Evolutionary conservation across 306 rosid genomes (phyloP).

Genomic region (Canavalia ensiformis): DNA sequence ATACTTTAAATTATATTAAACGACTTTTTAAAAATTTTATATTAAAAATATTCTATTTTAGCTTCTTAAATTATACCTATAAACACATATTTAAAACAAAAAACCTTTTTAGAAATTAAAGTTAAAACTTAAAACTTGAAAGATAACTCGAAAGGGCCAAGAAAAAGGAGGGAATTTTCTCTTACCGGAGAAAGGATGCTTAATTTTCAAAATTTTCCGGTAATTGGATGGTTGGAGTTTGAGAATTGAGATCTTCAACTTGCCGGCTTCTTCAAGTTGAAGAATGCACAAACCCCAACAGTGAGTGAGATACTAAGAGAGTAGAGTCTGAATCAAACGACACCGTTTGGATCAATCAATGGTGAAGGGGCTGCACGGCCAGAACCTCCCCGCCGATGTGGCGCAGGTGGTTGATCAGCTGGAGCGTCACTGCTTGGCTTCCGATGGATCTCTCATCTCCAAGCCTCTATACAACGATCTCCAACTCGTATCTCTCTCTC

Average conservation of each 20-base stretch:
- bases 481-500: conserved; percentile 64
- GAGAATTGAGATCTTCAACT: conserved; percentile 10
- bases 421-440: conserved; percentile 93
- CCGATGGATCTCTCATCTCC: conserved; percentile 92
- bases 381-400: conserved; percentile 77
- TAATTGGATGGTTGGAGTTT: not conserved
- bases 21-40: no score
- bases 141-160: not conserved
- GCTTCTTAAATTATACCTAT: no score
- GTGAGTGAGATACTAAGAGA: not conserved
- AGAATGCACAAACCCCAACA: not conserved
- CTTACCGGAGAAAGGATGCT: not conserved
- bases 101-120: no score
- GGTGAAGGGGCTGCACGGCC: conserved; percentile 84
- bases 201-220: conserved; percentile 12
- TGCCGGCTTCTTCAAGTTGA: conserved; percentile 16
- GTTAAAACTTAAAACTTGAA: no score
- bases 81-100: not conserved
- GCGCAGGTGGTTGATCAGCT: conserved; percentile 81
- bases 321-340: conserved; percentile 27
- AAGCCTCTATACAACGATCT: conserved; percentile 80
- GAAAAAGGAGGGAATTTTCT: conserved; percentile 11
- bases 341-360: conserved; percentile 55
- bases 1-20: no score
- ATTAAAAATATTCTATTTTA: no score